Conservation (phyloP, 768 basidiomycete genomes). For the Termitomyces sp. region DNA sequence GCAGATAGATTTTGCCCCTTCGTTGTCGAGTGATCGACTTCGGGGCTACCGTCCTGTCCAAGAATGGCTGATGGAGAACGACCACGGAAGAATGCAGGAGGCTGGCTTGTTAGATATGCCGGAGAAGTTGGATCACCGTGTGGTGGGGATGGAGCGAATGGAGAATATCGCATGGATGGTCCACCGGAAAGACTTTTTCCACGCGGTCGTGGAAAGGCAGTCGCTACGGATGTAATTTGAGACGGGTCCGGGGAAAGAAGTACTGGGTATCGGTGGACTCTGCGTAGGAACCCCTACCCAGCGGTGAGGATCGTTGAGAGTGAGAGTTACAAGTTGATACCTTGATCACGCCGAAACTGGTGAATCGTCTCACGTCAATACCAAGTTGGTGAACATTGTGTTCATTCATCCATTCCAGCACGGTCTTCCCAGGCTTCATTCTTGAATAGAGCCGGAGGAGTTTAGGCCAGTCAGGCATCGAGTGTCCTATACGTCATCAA, state of each 20-base stretch:
- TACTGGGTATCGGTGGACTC: conserved; percentile 92
- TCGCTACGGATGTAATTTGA: conserved; percentile 13
- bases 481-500: conserved; percentile 34
- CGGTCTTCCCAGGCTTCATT: conserved; percentile 75
- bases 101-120: conserved; percentile 10
- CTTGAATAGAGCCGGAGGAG: conserved; percentile 85
- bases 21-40: conserved; percentile 7
- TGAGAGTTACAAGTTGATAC: conserved; percentile 42
- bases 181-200: conserved; percentile 31
- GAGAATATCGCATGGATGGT: conserved; percentile 21
- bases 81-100: conserved; percentile 16
- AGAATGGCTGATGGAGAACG: conserved; percentile 22
- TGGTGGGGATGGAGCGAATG: conserved; percentile 20
- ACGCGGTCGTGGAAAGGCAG: conserved; percentile 29
- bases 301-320: background rate
- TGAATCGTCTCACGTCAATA: conserved; percentile 90
- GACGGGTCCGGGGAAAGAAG: conserved; percentile 42
- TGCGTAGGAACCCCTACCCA: conserved; percentile 77
- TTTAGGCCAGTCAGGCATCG: conserved; percentile 80
- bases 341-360: conserved; percentile 97
- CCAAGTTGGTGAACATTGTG: conserved; percentile 66
- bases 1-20: conserved; percentile 8
- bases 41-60: conserved; percentile 21
- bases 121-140: conserved; percentile 14
- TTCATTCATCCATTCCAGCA: conserved; percentile 84